Base-by-base conservation (phyloP, 1,284 basidiomycete species). In the Meripilus lineatus region DNA sequence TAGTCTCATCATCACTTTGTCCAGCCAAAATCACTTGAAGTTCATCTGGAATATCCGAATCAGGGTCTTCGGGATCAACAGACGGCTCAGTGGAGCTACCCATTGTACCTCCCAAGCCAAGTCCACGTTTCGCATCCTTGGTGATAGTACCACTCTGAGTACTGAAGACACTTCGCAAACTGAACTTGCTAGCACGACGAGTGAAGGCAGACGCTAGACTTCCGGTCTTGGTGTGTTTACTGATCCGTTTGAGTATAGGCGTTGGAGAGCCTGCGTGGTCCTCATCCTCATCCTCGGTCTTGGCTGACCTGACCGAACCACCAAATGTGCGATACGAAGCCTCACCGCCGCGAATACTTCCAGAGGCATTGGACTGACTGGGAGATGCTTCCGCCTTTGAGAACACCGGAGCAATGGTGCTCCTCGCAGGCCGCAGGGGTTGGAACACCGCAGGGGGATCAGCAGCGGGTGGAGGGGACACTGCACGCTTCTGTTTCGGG, bases 31-130 rank as follows among this genome's bases (percentile, higher is more conserved):
- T 79, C 13, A 69, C 68, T 50, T 79, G 79, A 40, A 89, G 61
- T 58, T 89, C 86, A 38, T 84, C 75, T 0, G 86, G 84, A 23
- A 89, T 82, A 52, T 89, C 87, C 1, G 79, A 84, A 53, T 87
- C 79, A 0, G 75, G 79, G 55, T 84, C 79, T 7, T 75, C 75
- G 3, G 64, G 69, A 33, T 81, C 71, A 5, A 73, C 51, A 13
- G 71, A 68, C 4, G 61, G 59, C 42, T 70, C 69, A 1, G 62
- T 57, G 32, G 72, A 68, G 1, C 75, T 75, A 7, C 81, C 81
- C 65, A 86, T 71, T 0, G 82, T 84, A 1, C 80, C 81, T 24
- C 66, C 62, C 58, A 85, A 71, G 0, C 81, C 79, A n/a, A 85
- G 64, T 26, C 66, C 70, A 40, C 71, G 71, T 52, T 75, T 70